Evolutionary conservation across 306 rosid species (phyloP), one percentile per base, ranked within the genome.

Genomic region (Calophaca sinica): DNA sequence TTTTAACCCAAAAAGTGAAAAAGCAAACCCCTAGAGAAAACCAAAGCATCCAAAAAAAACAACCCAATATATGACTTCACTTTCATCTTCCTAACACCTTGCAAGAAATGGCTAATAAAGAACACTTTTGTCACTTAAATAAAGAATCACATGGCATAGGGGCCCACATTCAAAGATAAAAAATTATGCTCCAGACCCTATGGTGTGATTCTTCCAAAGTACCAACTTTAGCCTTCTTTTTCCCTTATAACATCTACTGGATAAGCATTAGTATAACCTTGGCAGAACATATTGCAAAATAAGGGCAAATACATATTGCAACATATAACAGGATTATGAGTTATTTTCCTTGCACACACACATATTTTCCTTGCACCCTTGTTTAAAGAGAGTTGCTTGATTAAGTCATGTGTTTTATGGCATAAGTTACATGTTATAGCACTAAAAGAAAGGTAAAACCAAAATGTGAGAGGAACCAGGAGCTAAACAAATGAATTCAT

Each of bases 21-120:
- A 86, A 80, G 84, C 71, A 77, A 50, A 46, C 52, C 77, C 72
- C 86, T 28, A 78, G 73, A 74, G 86, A 84, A 86, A 73, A 72
- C 78, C 80, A 71, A 73, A 77, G 86, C 89, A 81, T 80, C 89
- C 87, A 82, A 73, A 85, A 82, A 80, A 86, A 9, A 13, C 42
- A 42, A 69, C 48, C 68, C 77, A 72, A 78, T 70, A 78, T 70
- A 73, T 62, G 81, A 81, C 76, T 39, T 64, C 69, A 58, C 68
- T 68, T 39, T 75, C 77, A 57, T 75, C 86, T 51, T 53, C 62
- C 26, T 13, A 20, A 48, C 45, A 58, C 52, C 72, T 68, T 59
- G 48, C 68, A 69, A 41, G 65, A 84, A 65, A 4, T 32, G 71
- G 82, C 83, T 78, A 33, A 46, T 41, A 59, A 61, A 72, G 65